Evolutionary conservation across 257 asterid genomes (phyloP), one percentile per base, ranked within the genome.

Genomic region (Solanum virginianum): DNA sequence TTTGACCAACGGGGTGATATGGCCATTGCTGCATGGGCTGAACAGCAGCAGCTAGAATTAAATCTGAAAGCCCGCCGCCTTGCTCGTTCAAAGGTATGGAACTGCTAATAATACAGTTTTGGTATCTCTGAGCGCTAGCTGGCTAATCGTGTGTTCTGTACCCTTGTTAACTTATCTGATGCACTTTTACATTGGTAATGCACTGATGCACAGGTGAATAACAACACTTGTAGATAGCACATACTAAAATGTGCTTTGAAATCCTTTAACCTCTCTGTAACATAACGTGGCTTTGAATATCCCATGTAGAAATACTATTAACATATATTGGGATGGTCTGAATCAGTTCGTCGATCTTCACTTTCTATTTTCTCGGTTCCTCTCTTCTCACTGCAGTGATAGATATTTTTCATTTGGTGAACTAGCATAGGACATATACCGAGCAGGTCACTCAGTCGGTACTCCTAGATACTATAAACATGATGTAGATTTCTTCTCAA

Each of bases 11-110:
- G 97, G 81, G 99, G 99, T 83, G 98, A 95, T 82, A 94, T 95
- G 98, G 98, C 99, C 75, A 91, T 94, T 85, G 94, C 97, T 70
- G 97, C 98, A 85, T 96, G 99, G 99, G 98, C 97, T 87, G 99
- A 95, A 87, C 98, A 95, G 86, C 98, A 93, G 88, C 99, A 94
- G 91, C 98, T 88, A 7, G 98, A 97, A 88, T 65, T 94, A 84
- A 95, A 93, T 89, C 89, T 97, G 55, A 96, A 97, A 26, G 99
- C 90, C 55, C 98, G 96, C 24, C 98, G 98, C 32, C 98, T 96
- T 82, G 94, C 98, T 87, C 98, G 93, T 69, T 93, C 99, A 63
- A 96, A 96, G 99, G 99, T 96, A 87, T n/a, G 9, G 15, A 62
- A 10, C 55, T 80, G 11, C 49, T 53, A 0, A 9, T 79, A 17